Evolutionary conservation across 345 rosid genomes (phyloP).

Genomic region (Sonneratia caseolaris): DNA sequence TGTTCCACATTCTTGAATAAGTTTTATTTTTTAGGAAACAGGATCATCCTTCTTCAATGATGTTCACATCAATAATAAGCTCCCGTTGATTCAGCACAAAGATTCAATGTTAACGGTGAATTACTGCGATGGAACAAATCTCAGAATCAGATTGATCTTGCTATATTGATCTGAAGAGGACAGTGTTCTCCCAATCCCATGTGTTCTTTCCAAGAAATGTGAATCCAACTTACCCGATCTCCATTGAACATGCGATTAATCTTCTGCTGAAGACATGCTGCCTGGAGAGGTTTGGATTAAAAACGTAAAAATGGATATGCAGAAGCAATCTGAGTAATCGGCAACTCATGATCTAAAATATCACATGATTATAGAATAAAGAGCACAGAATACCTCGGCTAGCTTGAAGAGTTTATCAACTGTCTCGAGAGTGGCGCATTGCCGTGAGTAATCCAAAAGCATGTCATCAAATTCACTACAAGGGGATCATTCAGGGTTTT

Average conservation of each 20-base stretch:
- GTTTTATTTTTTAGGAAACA: neutral
- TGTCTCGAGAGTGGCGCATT: constrained; percentile 57
- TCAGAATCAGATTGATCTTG: neutral
- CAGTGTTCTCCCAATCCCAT: neutral
- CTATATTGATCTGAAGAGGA: neutral
- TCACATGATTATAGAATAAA: neutral
- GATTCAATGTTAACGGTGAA: neutral
- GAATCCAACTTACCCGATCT: constrained; percentile 53
- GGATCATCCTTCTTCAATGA: neutral
- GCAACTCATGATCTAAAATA: neutral
- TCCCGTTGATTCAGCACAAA: neutral
- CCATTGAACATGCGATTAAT: constrained; percentile 68
- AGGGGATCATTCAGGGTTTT: neutral
- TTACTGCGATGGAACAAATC: neutral
- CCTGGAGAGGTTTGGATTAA: constrained; percentile 30
- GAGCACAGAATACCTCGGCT: constrained; percentile 53
- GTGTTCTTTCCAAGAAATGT: neutral
- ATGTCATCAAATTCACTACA: constrained; percentile 69
- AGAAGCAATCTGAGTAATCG: neutral
- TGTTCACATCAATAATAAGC: neutral
- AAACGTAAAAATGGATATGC: neutral
- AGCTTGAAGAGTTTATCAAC: constrained; percentile 52
- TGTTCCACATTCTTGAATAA: neutral
- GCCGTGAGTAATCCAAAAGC: constrained; percentile 70
- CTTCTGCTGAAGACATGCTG: constrained; percentile 63